Evolutionary conservation across 2,329 filamentous ascomycete species (phyloP).

Genomic region (Diaporthe citrichinensis): DNA sequence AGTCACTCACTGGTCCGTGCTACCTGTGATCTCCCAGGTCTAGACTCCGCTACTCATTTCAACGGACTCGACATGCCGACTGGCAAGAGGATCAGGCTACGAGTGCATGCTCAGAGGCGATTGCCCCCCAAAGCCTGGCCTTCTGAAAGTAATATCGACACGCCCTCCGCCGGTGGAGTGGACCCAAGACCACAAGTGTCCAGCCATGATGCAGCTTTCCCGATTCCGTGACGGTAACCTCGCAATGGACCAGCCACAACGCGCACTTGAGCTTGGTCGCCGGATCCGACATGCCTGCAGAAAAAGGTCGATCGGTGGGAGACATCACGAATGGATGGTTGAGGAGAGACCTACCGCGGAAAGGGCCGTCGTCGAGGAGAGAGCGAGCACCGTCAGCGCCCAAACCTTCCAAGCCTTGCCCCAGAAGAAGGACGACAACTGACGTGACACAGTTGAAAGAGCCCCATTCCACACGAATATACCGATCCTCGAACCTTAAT

Average conservation of each 20-base stretch:
- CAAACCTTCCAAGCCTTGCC: neutral
- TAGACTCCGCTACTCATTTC: conserved; percentile 9
- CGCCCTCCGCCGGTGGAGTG: neutral
- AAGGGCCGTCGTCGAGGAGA: too few relatives aligned
- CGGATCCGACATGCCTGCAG: neutral
- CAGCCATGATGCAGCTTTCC: neutral
- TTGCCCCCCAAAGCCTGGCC: neutral
- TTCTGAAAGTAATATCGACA: neutral
- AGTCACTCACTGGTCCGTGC: conserved; percentile 27
- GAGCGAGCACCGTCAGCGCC: neutral
- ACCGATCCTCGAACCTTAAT: neutral
- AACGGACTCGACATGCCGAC: neutral
- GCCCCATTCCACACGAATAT: neutral
- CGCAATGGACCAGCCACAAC: neutral
- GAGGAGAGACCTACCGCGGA: neutral
- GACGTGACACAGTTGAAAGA: neutral
- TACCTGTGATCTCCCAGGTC: neutral
- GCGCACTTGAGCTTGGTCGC: neutral
- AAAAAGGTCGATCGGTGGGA: too few relatives aligned
- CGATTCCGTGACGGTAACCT: neutral
- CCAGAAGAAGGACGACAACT: neutral
- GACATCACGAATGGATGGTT: too few relatives aligned
- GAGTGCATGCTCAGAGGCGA: neutral
- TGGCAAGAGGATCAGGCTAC: neutral
- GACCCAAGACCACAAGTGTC: neutral